Conservation (phyloP, 108 stramenopile genomes). For the Schizochytrium sp. region DNA sequence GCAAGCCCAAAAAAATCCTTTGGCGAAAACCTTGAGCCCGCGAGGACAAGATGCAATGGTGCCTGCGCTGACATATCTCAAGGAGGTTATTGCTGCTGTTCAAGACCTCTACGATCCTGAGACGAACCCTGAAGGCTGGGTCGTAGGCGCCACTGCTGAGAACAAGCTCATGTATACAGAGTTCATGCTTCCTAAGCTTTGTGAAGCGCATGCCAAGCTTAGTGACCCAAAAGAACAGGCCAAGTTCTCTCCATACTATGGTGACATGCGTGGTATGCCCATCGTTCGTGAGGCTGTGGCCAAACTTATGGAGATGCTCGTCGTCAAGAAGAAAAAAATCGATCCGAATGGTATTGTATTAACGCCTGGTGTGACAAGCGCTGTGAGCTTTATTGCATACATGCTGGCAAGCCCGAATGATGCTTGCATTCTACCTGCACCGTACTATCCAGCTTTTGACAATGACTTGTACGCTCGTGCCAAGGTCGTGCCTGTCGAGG, state of each 20-base stretch:
- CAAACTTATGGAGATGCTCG: slow-evolving; percentile 27
- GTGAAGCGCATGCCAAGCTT: neutral
- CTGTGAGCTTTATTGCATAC: slow-evolving; percentile 63
- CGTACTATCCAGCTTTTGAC: slow-evolving; percentile 95
- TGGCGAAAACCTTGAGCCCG: neutral
- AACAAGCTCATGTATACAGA: slow-evolving; percentile 13
- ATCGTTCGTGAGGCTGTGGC: slow-evolving; percentile 27
- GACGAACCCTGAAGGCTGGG: slow-evolving; percentile 44
- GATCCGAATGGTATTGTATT: neutral
- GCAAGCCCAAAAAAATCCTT: too few relatives aligned
- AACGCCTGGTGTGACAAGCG: neutral
- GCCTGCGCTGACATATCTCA: slow-evolving; percentile 53
- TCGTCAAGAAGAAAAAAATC: slow-evolving; percentile 30
- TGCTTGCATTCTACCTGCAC: slow-evolving; percentile 87
- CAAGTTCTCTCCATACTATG: slow-evolving; percentile 32
- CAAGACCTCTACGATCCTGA: slow-evolving; percentile 21
- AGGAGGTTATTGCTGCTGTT: neutral
- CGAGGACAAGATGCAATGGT: slow-evolving; percentile 30
- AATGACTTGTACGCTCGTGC: slow-evolving; percentile 71
- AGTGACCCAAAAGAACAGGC: neutral
- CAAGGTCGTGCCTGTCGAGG: neutral
- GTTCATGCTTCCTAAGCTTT: neutral
- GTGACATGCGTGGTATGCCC: slow-evolving; percentile 47
- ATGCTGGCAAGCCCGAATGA: slow-evolving; percentile 83
- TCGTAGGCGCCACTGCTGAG: slow-evolving; percentile 16